These are phyloP conservation scores for Metschnikowia lochheadii DNA, from an alignment of 805 yeast genomes.

Conservation along the genomic window DNA sequence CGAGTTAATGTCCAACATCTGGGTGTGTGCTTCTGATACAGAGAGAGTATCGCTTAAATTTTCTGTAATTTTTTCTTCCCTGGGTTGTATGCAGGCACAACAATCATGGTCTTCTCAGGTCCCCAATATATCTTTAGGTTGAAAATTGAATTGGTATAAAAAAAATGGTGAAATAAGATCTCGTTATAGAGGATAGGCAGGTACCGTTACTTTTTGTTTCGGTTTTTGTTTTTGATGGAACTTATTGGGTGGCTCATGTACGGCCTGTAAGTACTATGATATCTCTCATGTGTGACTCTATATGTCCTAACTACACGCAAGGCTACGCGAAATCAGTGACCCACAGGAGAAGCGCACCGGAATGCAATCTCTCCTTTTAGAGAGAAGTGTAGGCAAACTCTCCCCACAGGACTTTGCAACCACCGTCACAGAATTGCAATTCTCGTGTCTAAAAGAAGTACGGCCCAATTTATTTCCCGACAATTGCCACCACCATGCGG, in stretches of 20 bases:
- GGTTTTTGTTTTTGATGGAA: too few species aligned
- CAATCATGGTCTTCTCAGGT: background rate
- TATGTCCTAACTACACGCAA: background rate
- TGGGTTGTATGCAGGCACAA: background rate
- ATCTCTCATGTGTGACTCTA: background rate
- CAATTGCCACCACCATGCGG: slow-evolving; percentile 46
- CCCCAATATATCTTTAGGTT: too few species aligned
- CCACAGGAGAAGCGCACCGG: background rate
- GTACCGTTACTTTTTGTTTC: too few species aligned
- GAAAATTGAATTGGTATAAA: too few species aligned
- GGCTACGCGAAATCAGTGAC: too few species aligned
- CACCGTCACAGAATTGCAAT: slow-evolving; percentile 35
- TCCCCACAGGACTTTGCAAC: slow-evolving; percentile 32
- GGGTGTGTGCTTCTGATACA: background rate
- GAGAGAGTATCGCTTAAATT: background rate
- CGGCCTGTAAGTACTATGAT: too few species aligned
- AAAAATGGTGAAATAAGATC: too few species aligned
- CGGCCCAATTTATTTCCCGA: slow-evolving; percentile 33
- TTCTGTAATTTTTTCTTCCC: slow-evolving; percentile 1
- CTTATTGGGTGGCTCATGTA: too few species aligned
- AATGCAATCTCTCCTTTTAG: slow-evolving; percentile 39
- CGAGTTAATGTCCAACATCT: slow-evolving; percentile 87
- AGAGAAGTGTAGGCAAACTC: slow-evolving; percentile 26
- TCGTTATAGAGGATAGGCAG: too few species aligned
- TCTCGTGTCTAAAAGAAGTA: slow-evolving; percentile 26